Conservation (phyloP, 768 basidiomycete species). For the Hericium erinaceus region DNA sequence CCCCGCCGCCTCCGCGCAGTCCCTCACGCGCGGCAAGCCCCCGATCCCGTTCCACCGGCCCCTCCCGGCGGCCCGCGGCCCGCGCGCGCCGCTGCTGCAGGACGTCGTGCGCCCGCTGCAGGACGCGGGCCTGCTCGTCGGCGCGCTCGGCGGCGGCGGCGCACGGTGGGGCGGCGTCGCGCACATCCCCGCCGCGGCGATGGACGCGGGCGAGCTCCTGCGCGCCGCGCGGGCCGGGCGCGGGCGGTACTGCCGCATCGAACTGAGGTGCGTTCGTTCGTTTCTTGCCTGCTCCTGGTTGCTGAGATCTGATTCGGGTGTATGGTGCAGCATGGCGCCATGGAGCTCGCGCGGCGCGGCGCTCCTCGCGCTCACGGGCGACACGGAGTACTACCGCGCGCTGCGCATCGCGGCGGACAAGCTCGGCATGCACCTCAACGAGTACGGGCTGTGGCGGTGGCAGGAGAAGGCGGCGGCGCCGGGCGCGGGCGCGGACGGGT, state of each 20-base stretch:
- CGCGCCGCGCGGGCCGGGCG: constrained; percentile 16
- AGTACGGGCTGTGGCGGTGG: constrained; percentile 62
- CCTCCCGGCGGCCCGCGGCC: not conserved
- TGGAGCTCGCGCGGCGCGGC: constrained; percentile 43
- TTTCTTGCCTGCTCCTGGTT: not conserved
- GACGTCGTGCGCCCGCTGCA: constrained; percentile 35
- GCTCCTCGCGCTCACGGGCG: constrained; percentile 47
- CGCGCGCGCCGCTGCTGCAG: constrained; percentile 21
- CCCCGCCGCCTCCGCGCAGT: not conserved
- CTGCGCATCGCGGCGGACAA: constrained; percentile 33
- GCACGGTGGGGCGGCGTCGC: constrained; percentile 45
- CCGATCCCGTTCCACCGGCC: constrained; percentile 17
- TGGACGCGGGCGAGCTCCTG: constrained; percentile 18
- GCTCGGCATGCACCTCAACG: constrained; percentile 43
- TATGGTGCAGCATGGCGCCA: constrained; percentile 30
- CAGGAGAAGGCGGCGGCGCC: constrained; percentile 9
- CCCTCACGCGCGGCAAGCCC: constrained; percentile 1
- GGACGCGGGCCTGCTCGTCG: constrained; percentile 36
- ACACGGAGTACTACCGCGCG: constrained; percentile 35
- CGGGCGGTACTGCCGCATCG: constrained; percentile 17
- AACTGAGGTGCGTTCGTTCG: constrained; percentile 16
- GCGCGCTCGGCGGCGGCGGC: constrained; percentile 21
- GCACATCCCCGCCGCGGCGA: constrained; percentile 33
- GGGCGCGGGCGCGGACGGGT: not conserved
- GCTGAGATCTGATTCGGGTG: not conserved